phyloP scores from a whole-genome alignment of 1,284 basidiomycete genomes.

The Paramarasmius palmivorus region DNA sequence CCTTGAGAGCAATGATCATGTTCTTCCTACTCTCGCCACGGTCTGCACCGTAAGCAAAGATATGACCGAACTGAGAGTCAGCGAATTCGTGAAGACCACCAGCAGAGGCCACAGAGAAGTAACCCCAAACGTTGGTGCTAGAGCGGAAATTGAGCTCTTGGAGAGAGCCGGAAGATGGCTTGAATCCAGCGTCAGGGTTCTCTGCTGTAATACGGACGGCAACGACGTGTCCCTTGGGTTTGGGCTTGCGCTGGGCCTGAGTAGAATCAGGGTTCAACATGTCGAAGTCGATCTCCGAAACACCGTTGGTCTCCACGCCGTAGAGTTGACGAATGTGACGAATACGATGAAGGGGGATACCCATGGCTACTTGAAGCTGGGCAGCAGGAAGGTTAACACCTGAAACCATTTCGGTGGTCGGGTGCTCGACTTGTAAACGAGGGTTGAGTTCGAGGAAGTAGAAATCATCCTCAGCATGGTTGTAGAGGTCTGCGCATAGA shows the following conservation, averaged over 20 bases:
- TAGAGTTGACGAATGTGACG: slow-evolving; percentile 96
- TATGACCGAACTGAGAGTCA: slow-evolving; percentile 98
- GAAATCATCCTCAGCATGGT: slow-evolving; percentile 90
- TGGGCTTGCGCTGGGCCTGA: slow-evolving; percentile 91
- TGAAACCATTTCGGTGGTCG: slow-evolving; percentile 99
- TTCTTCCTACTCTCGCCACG: slow-evolving; percentile 96
- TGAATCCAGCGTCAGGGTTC: slow-evolving; percentile 99
- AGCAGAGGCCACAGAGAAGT: slow-evolving; percentile 95
- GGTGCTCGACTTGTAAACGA: slow-evolving; percentile 99
- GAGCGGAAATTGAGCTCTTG: slow-evolving; percentile 99
- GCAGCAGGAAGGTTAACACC: slow-evolving; percentile 98
- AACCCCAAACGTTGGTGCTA: slow-evolving; percentile 99
- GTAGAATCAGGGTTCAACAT: slow-evolving; percentile 86
- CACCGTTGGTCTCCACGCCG: slow-evolving; percentile 86
- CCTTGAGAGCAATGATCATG: slow-evolving; percentile 99
- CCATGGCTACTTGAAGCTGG: slow-evolving; percentile 98
- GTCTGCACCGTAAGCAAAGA: slow-evolving; percentile 98
- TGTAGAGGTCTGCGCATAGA: slow-evolving; percentile 80
- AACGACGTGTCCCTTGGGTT: slow-evolving; percentile 97
- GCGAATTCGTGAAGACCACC: slow-evolving; percentile 99
- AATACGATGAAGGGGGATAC: slow-evolving; percentile 94
- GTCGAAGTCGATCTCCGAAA: slow-evolving; percentile 96
- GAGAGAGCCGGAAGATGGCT: slow-evolving; percentile 94
- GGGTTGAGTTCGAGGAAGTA: slow-evolving; percentile 99
- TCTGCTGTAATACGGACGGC: slow-evolving; percentile 99